Evolutionary conservation across 2,329 filamentous ascomycete species (phyloP).

Genomic region (Elsinoe necatrix): DNA sequence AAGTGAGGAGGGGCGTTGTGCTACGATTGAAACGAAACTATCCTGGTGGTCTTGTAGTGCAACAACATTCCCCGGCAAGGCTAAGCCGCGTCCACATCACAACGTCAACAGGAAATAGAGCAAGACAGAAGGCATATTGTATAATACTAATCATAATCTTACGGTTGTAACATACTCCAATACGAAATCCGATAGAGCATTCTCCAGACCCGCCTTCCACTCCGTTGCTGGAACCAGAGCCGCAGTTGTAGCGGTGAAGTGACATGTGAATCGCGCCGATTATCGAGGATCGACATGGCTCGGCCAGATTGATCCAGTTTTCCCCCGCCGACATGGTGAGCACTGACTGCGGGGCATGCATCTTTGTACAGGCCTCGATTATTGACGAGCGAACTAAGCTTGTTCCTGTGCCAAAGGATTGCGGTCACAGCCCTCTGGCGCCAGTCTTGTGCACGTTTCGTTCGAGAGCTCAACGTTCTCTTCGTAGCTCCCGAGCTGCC

Average conservation of each 20-base stretch:
- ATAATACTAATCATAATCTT: constrained; percentile 11
- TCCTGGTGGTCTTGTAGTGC: constrained; percentile 5
- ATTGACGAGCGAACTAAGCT: neutral
- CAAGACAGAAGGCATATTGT: constrained; percentile 3
- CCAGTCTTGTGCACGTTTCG: constrained; percentile 5
- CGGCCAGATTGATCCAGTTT: neutral
- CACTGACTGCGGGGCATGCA: constrained; percentile 12
- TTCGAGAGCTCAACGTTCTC: constrained; percentile 13
- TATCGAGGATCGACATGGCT: neutral
- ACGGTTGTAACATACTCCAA: neutral
- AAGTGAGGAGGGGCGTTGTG: neutral
- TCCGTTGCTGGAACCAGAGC: constrained; percentile 1
- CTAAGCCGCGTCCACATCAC: neutral
- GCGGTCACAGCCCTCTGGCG: constrained; percentile 1
- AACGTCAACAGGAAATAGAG: neutral
- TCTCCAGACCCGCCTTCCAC: neutral
- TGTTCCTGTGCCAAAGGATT: constrained; percentile 3
- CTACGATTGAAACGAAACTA: constrained; percentile 6
- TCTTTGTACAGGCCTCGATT: constrained; percentile 3
- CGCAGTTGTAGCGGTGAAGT: constrained; percentile 12
- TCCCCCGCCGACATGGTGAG: constrained; percentile 9
- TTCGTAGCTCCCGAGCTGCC: neutral
- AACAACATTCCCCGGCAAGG: neutral
- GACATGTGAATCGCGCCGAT: constrained; percentile 10
- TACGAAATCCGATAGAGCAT: neutral